Conservation (phyloP, 192 early-diverging fungal species). For the Funneliformis mosseae region DNA sequence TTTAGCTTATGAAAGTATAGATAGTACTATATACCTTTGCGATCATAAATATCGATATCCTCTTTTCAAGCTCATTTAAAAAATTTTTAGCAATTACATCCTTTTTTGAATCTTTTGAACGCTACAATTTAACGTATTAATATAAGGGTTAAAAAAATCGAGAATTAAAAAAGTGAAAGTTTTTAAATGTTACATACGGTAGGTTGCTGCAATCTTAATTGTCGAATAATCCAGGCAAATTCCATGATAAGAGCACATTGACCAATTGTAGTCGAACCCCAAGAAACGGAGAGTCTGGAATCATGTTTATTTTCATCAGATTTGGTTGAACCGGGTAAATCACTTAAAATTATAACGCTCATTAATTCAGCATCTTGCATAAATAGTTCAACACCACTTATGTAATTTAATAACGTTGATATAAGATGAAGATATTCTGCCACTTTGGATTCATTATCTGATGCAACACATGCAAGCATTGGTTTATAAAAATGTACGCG, state of each 20-base stretch:
- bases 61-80: slow-evolving; percentile 55
- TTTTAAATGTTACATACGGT: background rate
- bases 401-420: slow-evolving; percentile 44
- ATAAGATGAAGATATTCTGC: slow-evolving; percentile 47
- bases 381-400: slow-evolving; percentile 54
- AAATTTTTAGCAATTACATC: slow-evolving; percentile 59
- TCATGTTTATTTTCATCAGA: slow-evolving; percentile 5
- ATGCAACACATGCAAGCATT: slow-evolving; percentile 57
- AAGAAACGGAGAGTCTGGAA: slow-evolving; percentile 9
- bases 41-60: slow-evolving; percentile 50
- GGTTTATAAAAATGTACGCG: slow-evolving; percentile 52
- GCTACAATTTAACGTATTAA: slow-evolving; percentile 1
- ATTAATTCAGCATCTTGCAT: slow-evolving; percentile 62
- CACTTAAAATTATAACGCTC: slow-evolving; percentile 54
- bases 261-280: slow-evolving; percentile 58
- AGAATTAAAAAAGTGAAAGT: background rate
- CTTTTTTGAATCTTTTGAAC: slow-evolving; percentile 41
- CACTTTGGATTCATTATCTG: slow-evolving; percentile 47
- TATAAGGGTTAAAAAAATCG: background rate
- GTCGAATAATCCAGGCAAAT: slow-evolving; percentile 51
- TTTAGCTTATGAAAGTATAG: background rate
- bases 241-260: slow-evolving; percentile 56
- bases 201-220: slow-evolving; percentile 33
- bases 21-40: slow-evolving; percentile 42
- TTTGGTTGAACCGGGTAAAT: slow-evolving; percentile 36